phyloP scores from a whole-genome alignment of 164 flowering plant genomes.

The Berberis thunbergii region DNA sequence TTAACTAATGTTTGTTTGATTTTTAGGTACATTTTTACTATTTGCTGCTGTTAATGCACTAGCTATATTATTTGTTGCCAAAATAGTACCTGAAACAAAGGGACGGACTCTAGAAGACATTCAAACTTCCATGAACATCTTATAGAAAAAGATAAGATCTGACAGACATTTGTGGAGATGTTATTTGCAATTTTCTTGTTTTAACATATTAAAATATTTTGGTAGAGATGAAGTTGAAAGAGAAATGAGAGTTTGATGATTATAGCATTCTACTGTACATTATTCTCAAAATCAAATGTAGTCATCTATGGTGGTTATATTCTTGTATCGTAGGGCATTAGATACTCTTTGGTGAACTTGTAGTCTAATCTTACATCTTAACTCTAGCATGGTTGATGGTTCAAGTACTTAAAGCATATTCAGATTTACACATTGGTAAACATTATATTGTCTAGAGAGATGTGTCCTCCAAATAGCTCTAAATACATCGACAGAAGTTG shows the following conservation, averaged over 20 bases:
- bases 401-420: too few species aligned
- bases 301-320: too few species aligned
- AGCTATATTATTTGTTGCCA: slow-evolving; percentile 49
- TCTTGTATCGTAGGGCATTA: too few species aligned
- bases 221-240: not conserved
- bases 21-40: slow-evolving; percentile 24
- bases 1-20: not conserved
- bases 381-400: too few species aligned
- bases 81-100: slow-evolving; percentile 79
- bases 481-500: too few species aligned
- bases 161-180: not conserved
- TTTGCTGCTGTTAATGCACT: slow-evolving; percentile 32
- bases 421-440: too few species aligned
- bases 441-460: too few species aligned
- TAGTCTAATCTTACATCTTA: too few species aligned
- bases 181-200: not conserved
- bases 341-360: too few species aligned
- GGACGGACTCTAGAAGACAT: slow-evolving; percentile 80
- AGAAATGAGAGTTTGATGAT: not conserved
- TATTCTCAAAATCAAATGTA: not conserved
- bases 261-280: not conserved
- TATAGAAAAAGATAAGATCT: not conserved
- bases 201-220: not conserved
- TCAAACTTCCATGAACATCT: slow-evolving; percentile 44
- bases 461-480: too few species aligned